Base-by-base conservation (phyloP, 1,139 yeast species). In the Insectozyma bohioensis region DNA sequence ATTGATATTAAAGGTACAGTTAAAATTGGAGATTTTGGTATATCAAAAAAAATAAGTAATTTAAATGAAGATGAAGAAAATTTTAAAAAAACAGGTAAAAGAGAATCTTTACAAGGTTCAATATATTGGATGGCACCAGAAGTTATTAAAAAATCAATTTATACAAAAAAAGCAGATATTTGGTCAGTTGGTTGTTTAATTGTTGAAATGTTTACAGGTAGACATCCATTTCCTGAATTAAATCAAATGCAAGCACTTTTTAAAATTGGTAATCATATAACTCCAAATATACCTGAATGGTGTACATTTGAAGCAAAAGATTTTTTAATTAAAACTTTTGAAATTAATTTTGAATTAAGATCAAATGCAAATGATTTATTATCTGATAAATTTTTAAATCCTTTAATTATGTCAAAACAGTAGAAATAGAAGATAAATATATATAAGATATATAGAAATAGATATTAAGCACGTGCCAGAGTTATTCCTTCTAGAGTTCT, bases 101-200 rank as follows among this genome's bases (percentile, higher is more conserved):
- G 96, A 30, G 92, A 88, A 0, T 86, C 96, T 0, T 58, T 90
- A 30, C 97, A 88, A 60, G 97, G 97, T 0, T 85, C 95, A 5
- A 95, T 88, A 0, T 90, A 82, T 52, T 90, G 97, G 97, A 90
- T 90, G 97, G 96, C 97, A 0, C 97, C 97, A 0, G 97, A 90
- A 54, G 96, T 90, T 10, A 96, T 88, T 10, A 85, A 86, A 50
- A 96, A 88, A 52, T 81, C 87, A 1, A 85, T 92, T 0, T 85
- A 87, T 39, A 88, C 96, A 4, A 78, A 84, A 32, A 86, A 85
- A 53, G 95, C 95, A 0, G 97, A 90, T 55, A 87, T 90, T 19
- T 90, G 97, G 97, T 85, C 95, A 0, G 85, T 90, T 4, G 97
- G 96, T 0, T 87, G 97, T 56, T 71, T 90, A 20, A 76, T 88